phyloP scores from a whole-genome alignment of 106 monocot species.

The Cymbidium sinense region DNA sequence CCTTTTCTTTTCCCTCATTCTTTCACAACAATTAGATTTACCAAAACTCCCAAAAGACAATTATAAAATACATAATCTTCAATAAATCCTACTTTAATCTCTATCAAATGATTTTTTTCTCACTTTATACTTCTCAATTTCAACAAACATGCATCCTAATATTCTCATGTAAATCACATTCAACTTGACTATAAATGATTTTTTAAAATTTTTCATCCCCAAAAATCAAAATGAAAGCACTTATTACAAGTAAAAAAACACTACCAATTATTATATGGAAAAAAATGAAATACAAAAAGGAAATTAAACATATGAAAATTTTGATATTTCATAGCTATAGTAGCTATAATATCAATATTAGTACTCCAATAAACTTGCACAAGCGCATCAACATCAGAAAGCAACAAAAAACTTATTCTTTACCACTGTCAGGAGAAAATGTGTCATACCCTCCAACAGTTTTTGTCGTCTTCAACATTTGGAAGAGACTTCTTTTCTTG shows the following conservation, averaged over 20 bases:
- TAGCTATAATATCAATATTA: background rate
- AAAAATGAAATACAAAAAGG: background rate
- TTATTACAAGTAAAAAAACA: background rate
- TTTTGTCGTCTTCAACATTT: conserved; percentile 95
- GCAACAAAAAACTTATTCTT: background rate
- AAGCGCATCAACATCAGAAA: background rate
- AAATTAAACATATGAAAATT: background rate
- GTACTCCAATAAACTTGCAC: background rate
- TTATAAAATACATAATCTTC: background rate
- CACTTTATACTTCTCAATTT: background rate
- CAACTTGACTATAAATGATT: background rate
- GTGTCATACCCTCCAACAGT: conserved; percentile 81
- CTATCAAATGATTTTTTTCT: background rate
- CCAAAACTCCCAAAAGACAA: background rate
- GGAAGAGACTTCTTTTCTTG: conserved; percentile 93
- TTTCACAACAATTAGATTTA: background rate
- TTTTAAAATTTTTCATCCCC: background rate
- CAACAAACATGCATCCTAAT: background rate
- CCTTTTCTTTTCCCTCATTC: no score
- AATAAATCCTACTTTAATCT: background rate
- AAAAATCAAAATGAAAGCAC: background rate
- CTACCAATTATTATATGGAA: background rate
- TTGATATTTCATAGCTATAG: background rate
- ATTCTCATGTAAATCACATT: background rate
- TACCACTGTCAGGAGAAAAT: background rate